phyloP scores from a whole-genome alignment of 495 filamentous ascomycete genomes.

The Talaromyces adpressus region DNA sequence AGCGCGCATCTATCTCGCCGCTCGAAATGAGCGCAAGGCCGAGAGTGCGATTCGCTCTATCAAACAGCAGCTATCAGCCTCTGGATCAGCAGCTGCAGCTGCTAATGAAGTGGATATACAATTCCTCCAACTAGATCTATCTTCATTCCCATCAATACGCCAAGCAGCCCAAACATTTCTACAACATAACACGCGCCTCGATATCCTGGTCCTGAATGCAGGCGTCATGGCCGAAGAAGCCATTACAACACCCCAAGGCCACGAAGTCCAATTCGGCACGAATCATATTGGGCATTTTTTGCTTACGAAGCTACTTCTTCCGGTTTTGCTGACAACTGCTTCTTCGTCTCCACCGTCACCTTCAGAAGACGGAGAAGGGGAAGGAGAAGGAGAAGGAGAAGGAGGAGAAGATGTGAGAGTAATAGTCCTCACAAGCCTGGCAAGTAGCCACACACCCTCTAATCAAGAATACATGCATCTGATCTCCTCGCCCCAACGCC shows the following conservation, averaged over 20 bases:
- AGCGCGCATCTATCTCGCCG: conserved; percentile 55
- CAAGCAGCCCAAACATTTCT: conserved; percentile 40
- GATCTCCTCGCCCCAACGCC: conserved; percentile 25
- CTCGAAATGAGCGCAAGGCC: conserved; percentile 48
- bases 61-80: conserved; percentile 23
- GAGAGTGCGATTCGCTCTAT: conserved; percentile 43
- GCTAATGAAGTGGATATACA: conserved; percentile 29
- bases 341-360: not conserved
- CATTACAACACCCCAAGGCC: conserved; percentile 50
- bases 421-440: conserved; percentile 26
- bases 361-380: no score
- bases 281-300: conserved; percentile 67
- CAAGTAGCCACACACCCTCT: conserved; percentile 24
- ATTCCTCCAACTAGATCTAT: conserved; percentile 43
- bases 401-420: conserved; percentile 17
- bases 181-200: conserved; percentile 41
- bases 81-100: not conserved
- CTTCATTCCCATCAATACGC: conserved; percentile 45
- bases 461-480: conserved; percentile 23
- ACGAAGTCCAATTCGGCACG: conserved; percentile 64
- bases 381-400: not conserved
- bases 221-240: conserved; percentile 54
- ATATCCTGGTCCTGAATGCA: conserved; percentile 64
- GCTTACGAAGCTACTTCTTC: conserved; percentile 55
- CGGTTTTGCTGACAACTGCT: conserved; percentile 47